Base-by-base conservation (phyloP, 1,139 yeast genomes). In the Pichia sp. region DNA sequence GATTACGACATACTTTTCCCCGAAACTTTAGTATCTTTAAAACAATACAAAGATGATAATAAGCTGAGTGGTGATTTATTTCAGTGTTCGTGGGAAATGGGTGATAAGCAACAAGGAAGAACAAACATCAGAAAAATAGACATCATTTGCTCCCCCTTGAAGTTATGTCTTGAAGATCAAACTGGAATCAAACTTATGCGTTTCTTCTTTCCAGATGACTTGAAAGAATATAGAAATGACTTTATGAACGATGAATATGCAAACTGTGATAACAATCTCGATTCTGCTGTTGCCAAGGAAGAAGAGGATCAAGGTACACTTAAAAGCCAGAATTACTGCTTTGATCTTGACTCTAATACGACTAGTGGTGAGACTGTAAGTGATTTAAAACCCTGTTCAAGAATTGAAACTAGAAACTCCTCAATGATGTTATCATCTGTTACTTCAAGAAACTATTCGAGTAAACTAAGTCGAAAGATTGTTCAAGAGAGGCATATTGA, bases 31-130 rank as follows among this genome's bases (percentile, higher is more conserved):
- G 36, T 39, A 11, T 12, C 37, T 5, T 81, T 14, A 28, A 31
- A 12, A 31, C 31, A 23, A 20, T 33, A 22, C 14, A 14, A 17
- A 4, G 24, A 41, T 4, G 10, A 15, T 5, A 40, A 40, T 11
- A 42, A 45, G n/a, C 47, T 78, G 54, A 14, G 11, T 26, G 14
- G 18, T 14, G 15, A 26, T 14, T 26, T 26, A 6, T 59, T 79
- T 11, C 60, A 63, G 7, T 63, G 77, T 7, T 64, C 61, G 28
- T 82, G 91, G 91, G 70, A 73, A 5, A 72, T 79, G 77, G 76
- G 74, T 46, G 66, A 73, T 40, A 73, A 81, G 14, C 73, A 80
- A 34, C 89, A 88, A 34, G 89, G 89, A 1, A 79, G 81, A 45
- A 69, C 72, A 48, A 68, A 80, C 28, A 65, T 80, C 46, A 79